Evolutionary conservation across 495 filamentous ascomycete species (phyloP), one percentile per base, ranked within the genome.

Genomic region (Pseudomonodictys pantanalensis): DNA sequence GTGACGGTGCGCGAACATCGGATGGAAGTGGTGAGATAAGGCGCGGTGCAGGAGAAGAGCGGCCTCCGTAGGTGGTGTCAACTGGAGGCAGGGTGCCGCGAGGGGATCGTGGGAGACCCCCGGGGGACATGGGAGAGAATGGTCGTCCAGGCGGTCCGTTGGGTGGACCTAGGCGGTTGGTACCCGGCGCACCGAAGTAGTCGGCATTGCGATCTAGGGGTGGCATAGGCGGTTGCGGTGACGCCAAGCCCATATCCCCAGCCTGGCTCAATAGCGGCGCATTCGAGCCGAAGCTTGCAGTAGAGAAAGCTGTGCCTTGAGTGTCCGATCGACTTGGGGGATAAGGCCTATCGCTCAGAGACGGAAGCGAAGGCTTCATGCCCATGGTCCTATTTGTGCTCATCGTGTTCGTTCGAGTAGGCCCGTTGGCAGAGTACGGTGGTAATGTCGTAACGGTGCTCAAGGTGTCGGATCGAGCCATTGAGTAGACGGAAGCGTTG

Each of bases 231-330:
- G 71, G 65, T 8, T 39, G 48, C 3, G 71, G 71, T 8, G 69
- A 69, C 18, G 54, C 51, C 6, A 23, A 48, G 2, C 83, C 86
- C 72, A 86, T 85, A 5, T 75, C 75, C 3, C 80, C 82, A 12
- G 86, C 83, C 43, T 76, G 74, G 20, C 70, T 69, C 42, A 88
- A 73, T 12, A 90, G 75, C 10, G 86, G 81, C 11, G 81, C 77
- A 46, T 82, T 78, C 12, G 83, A 81, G 4, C 75, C 81, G 57
- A 78, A 81, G 66, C 77, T 80, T 9, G 70, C 61, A 43, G 71
- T 69, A 0, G 76, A 75, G 51, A 68, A 76, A 5, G 51, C 67
- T 3, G 78, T 78, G 1, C 66, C 70, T 56, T 80, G 70, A 2
- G 80, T 82, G n/a, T 69, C 67, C 3, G 70, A 72, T 46, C 76